A percentile compares a stretch with the other conserved stretches of the same genome.
These are phyloP conservation scores for Phyllosticta citribraziliensis DNA, from an alignment of 2,329 filamentous ascomycete species.

Conservation along the genomic window DNA sequence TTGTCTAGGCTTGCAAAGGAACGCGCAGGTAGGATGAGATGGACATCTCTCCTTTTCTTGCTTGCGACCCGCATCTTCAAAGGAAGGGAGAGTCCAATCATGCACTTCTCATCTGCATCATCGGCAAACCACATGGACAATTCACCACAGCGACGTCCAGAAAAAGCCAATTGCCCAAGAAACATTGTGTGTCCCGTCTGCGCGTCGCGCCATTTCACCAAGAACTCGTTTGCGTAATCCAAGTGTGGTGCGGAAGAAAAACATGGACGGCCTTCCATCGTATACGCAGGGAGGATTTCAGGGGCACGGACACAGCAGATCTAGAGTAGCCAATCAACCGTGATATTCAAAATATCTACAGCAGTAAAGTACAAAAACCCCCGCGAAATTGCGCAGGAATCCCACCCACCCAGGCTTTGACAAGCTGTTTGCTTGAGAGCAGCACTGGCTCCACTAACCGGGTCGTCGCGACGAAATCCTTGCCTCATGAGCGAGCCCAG, in stretches of 20 bases:
- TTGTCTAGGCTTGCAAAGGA: not conserved
- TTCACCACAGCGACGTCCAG: not conserved
- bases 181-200: not conserved
- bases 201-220: not conserved
- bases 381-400: not conserved
- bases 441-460: not conserved
- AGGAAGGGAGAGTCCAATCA: not conserved
- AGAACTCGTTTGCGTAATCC: not conserved
- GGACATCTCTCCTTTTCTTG: not conserved
- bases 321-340: not conserved
- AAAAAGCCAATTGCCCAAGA: not conserved
- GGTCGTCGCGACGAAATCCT: not conserved
- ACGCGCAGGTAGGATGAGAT: not conserved
- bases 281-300: not conserved
- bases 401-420: conserved; percentile 7
- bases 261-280: not conserved
- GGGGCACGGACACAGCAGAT: not conserved
- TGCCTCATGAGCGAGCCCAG: not conserved
- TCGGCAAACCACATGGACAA: not conserved
- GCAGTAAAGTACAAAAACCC: not conserved
- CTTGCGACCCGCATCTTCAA: not conserved
- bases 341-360: not conserved
- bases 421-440: not conserved
- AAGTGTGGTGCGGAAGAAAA: not conserved
- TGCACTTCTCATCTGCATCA: not conserved